Evolutionary conservation across 2,329 filamentous ascomycete genomes (phyloP).

Genomic region (Colletotrichum magnum): DNA sequence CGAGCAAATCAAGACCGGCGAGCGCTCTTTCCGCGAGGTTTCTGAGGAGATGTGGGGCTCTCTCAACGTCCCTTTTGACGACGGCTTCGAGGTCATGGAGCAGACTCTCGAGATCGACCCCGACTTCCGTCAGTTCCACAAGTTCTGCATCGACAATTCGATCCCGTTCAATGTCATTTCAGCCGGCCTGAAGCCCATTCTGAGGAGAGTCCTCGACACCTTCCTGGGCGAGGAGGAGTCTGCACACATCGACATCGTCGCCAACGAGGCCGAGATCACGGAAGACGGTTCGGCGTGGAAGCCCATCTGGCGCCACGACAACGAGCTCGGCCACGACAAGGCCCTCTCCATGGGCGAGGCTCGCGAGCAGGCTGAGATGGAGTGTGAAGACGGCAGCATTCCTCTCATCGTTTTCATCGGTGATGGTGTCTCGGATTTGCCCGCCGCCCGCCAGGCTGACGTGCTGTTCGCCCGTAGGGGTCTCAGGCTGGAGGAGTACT

Average conservation of each 20-base stretch:
- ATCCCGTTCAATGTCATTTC: slow-evolving; percentile 81
- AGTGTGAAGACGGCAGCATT: slow-evolving; percentile 72
- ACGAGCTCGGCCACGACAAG: slow-evolving; percentile 77
- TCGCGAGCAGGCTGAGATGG: slow-evolving; percentile 65
- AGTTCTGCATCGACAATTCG: slow-evolving; percentile 72
- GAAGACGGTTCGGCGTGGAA: slow-evolving; percentile 73
- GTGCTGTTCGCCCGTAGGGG: slow-evolving; percentile 78
- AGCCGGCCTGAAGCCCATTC: slow-evolving; percentile 75
- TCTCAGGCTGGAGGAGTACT: slow-evolving; percentile 76
- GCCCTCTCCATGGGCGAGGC: slow-evolving; percentile 74
- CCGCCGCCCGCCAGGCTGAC: slow-evolving; percentile 76
- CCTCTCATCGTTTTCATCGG: slow-evolving; percentile 79
- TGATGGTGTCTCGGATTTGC: slow-evolving; percentile 77
- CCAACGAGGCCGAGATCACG: slow-evolving; percentile 75
- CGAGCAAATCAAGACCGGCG: slow-evolving; percentile 74
- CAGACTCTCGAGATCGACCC: slow-evolving; percentile 73
- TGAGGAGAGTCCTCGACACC: slow-evolving; percentile 72
- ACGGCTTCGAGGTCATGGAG: slow-evolving; percentile 77
- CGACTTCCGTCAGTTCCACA: slow-evolving; percentile 74
- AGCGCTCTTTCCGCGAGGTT: slow-evolving; percentile 77
- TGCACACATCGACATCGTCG: slow-evolving; percentile 75
- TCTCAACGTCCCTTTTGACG: slow-evolving; percentile 75
- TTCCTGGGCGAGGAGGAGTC: slow-evolving; percentile 74
- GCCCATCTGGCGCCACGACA: slow-evolving; percentile 77
- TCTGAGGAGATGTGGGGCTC: slow-evolving; percentile 81